phyloP scores from a whole-genome alignment of 129 eudicot genomes.

The Solidago caesia region DNA sequence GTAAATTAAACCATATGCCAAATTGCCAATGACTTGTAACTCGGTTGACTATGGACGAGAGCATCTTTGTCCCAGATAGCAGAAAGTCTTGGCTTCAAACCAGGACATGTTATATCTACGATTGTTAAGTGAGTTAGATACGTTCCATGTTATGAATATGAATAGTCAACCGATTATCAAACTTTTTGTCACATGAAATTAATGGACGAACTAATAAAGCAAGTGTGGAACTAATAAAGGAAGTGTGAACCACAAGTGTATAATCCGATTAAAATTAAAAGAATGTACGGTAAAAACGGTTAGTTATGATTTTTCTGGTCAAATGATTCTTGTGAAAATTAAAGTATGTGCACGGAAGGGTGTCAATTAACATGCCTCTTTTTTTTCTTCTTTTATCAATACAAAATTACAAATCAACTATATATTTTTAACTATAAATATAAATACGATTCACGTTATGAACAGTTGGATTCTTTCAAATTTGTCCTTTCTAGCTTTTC shows the following conservation, averaged over 20 bases:
- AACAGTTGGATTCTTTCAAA: constrained; percentile 6
- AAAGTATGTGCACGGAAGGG: constrained; percentile 21
- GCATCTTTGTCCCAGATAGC: too few species aligned
- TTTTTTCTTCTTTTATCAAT: background rate
- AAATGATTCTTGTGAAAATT: constrained; percentile 35
- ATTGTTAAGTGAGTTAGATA: too few species aligned
- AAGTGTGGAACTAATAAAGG: background rate
- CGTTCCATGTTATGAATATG: too few species aligned
- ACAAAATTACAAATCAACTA: too few species aligned
- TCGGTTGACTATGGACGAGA: too few species aligned
- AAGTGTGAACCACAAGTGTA: constrained; percentile 12
- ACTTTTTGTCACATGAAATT: too few species aligned
- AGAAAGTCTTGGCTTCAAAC: too few species aligned
- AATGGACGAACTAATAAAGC: background rate
- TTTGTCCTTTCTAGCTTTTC: background rate
- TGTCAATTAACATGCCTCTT: background rate
- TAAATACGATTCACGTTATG: constrained; percentile 1
- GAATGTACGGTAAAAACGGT: background rate
- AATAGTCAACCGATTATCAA: too few species aligned
- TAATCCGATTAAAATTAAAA: background rate
- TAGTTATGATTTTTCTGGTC: constrained; percentile 26
- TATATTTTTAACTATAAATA: constrained; percentile 2
- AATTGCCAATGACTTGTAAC: too few species aligned
- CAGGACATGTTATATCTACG: too few species aligned
- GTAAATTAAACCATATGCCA: too few species aligned